Evolutionary conservation across 345 rosid species (phyloP).

Genomic region (Cochlearia excelsa): DNA sequence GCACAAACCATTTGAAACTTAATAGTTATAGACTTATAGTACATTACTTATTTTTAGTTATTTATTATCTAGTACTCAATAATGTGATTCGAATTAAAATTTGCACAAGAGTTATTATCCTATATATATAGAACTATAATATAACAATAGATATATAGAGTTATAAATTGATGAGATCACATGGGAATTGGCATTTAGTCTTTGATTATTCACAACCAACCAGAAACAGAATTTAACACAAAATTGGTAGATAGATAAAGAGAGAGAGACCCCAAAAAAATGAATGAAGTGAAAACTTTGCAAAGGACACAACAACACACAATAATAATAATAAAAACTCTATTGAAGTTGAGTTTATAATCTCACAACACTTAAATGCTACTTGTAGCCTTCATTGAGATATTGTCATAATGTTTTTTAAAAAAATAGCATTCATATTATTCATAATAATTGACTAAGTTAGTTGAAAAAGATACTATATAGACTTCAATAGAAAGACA

Average conservation of each 20-base stretch:
- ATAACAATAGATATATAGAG: too few species aligned
- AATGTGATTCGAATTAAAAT: too few species aligned
- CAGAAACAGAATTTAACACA: constrained; percentile 3
- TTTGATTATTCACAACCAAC: constrained; percentile 16
- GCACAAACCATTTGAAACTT: too few species aligned
- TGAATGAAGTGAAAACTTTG: constrained; percentile 22
- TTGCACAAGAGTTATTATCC: too few species aligned
- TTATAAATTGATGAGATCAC: not conserved
- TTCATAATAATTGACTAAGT: constrained; percentile 15
- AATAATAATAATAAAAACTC: constrained; percentile 6
- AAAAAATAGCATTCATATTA: not conserved
- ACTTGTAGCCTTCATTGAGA: constrained; percentile 9
- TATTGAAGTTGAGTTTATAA: constrained; percentile 4
- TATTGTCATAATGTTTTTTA: not conserved
- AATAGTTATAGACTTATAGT: too few species aligned
- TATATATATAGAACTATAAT: too few species aligned
- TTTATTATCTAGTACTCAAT: too few species aligned
- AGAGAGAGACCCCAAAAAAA: not conserved
- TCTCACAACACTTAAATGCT: constrained; percentile 24
- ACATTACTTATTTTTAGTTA: too few species aligned
- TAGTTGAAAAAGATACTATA: constrained; percentile 12
- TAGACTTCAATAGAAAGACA: constrained; percentile 22
- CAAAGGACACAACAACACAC: constrained; percentile 2
- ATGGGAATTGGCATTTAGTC: constrained; percentile 29
- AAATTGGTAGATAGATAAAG: not conserved